A percentile compares a stretch with the other conserved stretches of the same genome.
These are phyloP conservation scores for Viola pubescens DNA, from an alignment of 441 rosid species.

Conservation along the genomic window DNA sequence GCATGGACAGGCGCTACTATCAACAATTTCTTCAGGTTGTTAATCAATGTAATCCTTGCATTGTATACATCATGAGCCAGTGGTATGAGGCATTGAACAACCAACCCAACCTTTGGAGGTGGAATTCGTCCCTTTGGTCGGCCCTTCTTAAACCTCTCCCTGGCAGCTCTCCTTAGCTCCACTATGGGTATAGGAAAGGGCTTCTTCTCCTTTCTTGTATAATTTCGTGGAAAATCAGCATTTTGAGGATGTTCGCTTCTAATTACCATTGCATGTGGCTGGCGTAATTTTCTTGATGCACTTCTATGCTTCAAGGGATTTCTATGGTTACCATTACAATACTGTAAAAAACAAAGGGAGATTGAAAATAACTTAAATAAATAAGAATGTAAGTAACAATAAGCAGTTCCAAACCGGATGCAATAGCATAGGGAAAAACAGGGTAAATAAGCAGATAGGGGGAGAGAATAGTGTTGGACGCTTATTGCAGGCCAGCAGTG, in stretches of 20 bases:
- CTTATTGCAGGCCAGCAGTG: no score
- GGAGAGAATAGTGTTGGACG: no score
- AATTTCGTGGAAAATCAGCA: constrained; percentile 65
- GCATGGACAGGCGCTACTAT: constrained; percentile 83
- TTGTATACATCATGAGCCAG: constrained; percentile 66
- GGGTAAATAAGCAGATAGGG: no score
- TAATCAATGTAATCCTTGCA: constrained; percentile 59
- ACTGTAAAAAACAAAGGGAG: constrained; percentile 31
- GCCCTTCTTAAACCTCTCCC: constrained; percentile 73
- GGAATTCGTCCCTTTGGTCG: constrained; percentile 48
- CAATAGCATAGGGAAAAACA: no score
- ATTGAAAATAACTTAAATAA: not conserved
- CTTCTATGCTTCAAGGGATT: constrained; percentile 25
- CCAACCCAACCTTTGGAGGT: constrained; percentile 76
- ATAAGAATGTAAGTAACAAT: not conserved
- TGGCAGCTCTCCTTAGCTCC: constrained; percentile 83
- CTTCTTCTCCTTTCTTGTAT: constrained; percentile 79
- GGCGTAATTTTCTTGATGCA: constrained; percentile 29
- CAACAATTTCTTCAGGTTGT: constrained; percentile 72
- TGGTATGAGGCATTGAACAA: constrained; percentile 59
- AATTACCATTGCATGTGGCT: constrained; percentile 26
- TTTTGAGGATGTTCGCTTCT: constrained; percentile 67
- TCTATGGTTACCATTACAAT: constrained; percentile 22
- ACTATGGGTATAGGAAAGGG: constrained; percentile 75
- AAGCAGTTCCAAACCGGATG: no score